phyloP scores from a whole-genome alignment of 2,329 filamentous ascomycete species.

The Calonectria pauciramosa region DNA sequence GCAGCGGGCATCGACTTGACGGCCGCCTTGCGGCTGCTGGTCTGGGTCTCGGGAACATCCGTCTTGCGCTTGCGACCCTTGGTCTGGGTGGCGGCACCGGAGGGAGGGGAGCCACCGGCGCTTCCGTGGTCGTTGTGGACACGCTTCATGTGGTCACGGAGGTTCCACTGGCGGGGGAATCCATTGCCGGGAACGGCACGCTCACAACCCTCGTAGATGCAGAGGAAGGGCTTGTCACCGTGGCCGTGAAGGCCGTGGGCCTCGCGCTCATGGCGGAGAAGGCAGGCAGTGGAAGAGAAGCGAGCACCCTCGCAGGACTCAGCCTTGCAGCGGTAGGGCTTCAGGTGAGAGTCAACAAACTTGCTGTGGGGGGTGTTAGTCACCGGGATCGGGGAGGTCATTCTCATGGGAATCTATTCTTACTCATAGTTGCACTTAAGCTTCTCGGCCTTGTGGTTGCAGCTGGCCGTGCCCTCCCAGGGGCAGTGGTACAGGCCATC shows the following conservation, averaged over 20 bases:
- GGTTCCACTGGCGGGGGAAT: constrained; percentile 95
- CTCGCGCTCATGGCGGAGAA: constrained; percentile 94
- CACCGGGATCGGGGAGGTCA: not conserved
- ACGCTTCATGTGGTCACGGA: constrained; percentile 96
- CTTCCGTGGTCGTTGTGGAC: constrained; percentile 79
- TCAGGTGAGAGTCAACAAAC: constrained; percentile 96
- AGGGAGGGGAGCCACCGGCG: constrained; percentile 57
- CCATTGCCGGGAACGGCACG: constrained; percentile 85
- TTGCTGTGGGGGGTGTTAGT: constrained; percentile 73
- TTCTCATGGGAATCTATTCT: constrained; percentile 54
- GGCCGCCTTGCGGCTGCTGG: constrained; percentile 64
- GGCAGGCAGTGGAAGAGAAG: constrained; percentile 95
- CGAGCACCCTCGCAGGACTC: constrained; percentile 85
- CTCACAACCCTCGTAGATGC: constrained; percentile 89
- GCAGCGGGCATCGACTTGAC: constrained; percentile 56
- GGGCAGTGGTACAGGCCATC: constrained; percentile 96
- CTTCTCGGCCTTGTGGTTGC: constrained; percentile 93
- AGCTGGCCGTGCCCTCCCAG: constrained; percentile 78
- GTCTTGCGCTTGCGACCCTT: constrained; percentile 73
- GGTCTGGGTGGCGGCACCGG: constrained; percentile 48
- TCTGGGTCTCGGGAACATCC: constrained; percentile 58
- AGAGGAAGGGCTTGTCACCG: constrained; percentile 91
- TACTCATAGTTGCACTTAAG: constrained; percentile 99
- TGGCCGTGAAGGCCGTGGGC: constrained; percentile 97
- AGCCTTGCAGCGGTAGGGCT: constrained; percentile 95